Evolutionary conservation across 139 green algal species (phyloP).

Genomic region (Nannochloris sp.): DNA sequence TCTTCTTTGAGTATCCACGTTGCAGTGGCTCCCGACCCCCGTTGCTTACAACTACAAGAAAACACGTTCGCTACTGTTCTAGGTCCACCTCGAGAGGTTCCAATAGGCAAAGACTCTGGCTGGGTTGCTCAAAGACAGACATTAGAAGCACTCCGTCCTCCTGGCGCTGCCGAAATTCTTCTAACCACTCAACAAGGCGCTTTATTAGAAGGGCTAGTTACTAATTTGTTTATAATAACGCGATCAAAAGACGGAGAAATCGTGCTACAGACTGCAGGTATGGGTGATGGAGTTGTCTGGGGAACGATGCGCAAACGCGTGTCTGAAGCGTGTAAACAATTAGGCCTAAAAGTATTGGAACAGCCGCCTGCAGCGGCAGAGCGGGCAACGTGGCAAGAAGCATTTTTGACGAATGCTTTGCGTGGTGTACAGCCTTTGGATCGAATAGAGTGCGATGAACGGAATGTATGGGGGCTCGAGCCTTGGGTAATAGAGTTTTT

Average conservation of each 20-base stretch:
- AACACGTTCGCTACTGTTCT: constrained; percentile 19
- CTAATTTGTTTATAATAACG: constrained; percentile 40
- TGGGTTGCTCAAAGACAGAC: constrained; percentile 19
- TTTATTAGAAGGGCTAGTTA: constrained; percentile 41
- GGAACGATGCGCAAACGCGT: constrained; percentile 22
- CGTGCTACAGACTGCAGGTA: not conserved
- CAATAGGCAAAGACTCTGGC: constrained; percentile 17
- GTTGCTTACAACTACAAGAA: not conserved
- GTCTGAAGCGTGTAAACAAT: constrained; percentile 16
- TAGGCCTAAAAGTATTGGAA: constrained; percentile 18
- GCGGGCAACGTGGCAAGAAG: constrained; percentile 29
- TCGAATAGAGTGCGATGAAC: not conserved
- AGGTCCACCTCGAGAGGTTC: constrained; percentile 7
- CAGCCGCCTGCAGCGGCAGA: not conserved
- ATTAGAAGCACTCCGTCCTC: constrained; percentile 1
- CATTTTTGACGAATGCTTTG: constrained; percentile 40
- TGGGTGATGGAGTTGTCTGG: constrained; percentile 22
- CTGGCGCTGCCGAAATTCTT: constrained; percentile 24
- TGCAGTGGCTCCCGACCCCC: too few relatives aligned
- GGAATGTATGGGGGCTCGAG: constrained; percentile 2
- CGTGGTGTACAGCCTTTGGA: constrained; percentile 13
- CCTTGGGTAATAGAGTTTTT: not conserved
- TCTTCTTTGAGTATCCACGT: too few relatives aligned
- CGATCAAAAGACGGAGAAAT: not conserved
- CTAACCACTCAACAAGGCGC: constrained; percentile 20